phyloP scores from a whole-genome alignment of 23 red algal species.

The Gracilaria vermiculophylla region DNA sequence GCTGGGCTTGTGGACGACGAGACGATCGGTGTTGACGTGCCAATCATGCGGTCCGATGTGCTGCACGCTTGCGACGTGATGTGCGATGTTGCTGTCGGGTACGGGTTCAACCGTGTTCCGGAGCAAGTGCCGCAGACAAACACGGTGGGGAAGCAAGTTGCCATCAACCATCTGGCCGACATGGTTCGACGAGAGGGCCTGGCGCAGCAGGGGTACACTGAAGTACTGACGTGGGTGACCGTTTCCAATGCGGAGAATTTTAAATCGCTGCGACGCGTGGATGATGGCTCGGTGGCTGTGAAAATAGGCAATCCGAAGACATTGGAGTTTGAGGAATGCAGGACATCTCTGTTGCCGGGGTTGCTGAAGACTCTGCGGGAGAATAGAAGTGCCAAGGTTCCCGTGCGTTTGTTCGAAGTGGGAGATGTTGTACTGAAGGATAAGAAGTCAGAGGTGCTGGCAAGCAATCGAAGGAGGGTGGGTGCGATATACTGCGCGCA shows the following conservation, averaged over 20 bases:
- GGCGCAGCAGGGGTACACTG: slow-evolving; percentile 92
- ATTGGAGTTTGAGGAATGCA: slow-evolving; percentile 92
- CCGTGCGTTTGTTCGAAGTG: slow-evolving; percentile 91
- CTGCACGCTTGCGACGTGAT: slow-evolving; percentile 92
- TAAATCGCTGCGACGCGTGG: slow-evolving; percentile 62
- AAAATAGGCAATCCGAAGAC: slow-evolving; percentile 94
- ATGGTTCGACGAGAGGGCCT: slow-evolving; percentile 84
- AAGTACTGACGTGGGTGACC: slow-evolving; percentile 99
- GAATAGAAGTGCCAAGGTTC: slow-evolving; percentile 86
- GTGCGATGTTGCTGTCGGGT: slow-evolving; percentile 92
- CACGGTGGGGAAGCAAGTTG: slow-evolving; percentile 71
- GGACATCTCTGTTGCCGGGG: slow-evolving; percentile 78
- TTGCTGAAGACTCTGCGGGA: slow-evolving; percentile 97
- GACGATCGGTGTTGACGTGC: slow-evolving; percentile 64
- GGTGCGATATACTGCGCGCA: slow-evolving; percentile 80
- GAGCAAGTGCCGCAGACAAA: slow-evolving; percentile 61
- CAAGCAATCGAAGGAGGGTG: slow-evolving; percentile 75
- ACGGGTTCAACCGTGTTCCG: slow-evolving; percentile 85
- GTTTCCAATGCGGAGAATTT: slow-evolving; percentile 95
- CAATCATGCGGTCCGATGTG: slow-evolving; percentile 86
- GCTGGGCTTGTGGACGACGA: slow-evolving; percentile 52
- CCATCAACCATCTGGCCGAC: slow-evolving; percentile 86
- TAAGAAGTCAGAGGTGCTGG: slow-evolving; percentile 48
- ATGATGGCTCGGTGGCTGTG: slow-evolving; percentile 69
- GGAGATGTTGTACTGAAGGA: slow-evolving; percentile 90